Evolutionary conservation across 2,329 filamentous ascomycete genomes (phyloP).

Genomic region (Trichophyton rubrum): DNA sequence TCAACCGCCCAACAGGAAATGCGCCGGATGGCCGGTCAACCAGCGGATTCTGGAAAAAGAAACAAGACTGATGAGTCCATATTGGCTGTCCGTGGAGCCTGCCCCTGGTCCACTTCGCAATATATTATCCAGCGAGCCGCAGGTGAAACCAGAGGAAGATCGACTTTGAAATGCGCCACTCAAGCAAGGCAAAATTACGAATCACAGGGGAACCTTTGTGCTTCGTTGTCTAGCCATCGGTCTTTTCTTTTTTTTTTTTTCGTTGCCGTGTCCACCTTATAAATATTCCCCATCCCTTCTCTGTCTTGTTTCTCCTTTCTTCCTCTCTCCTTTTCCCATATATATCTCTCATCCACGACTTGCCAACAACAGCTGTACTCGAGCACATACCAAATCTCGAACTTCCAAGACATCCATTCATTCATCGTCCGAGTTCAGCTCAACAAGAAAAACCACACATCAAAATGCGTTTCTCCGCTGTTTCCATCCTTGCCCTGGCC

Average conservation of each 20-base stretch:
- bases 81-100: background rate
- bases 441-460: background rate
- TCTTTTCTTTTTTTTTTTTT: conserved; percentile 3
- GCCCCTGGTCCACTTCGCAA: conserved; percentile 2
- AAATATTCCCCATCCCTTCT: conserved; percentile 5
- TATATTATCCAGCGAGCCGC: conserved; percentile 1
- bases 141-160: background rate
- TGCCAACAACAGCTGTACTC: background rate
- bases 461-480: conserved; percentile 14
- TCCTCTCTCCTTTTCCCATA: background rate
- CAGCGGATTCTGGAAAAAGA: background rate
- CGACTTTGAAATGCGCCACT: background rate
- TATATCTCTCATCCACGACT: background rate
- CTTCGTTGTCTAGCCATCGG: background rate
- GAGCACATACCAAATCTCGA: background rate
- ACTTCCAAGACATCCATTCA: background rate
- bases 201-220: background rate
- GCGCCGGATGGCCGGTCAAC: background rate
- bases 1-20: background rate
- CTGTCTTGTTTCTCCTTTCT: background rate
- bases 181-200: background rate
- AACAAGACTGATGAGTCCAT: background rate
- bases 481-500: conserved; percentile 14
- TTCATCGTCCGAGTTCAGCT: background rate
- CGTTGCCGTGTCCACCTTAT: background rate